Evolutionary conservation across 1,139 yeast genomes (phyloP), one percentile per base, ranked within the genome.

Genomic region (Magnusiomyces ingens): DNA sequence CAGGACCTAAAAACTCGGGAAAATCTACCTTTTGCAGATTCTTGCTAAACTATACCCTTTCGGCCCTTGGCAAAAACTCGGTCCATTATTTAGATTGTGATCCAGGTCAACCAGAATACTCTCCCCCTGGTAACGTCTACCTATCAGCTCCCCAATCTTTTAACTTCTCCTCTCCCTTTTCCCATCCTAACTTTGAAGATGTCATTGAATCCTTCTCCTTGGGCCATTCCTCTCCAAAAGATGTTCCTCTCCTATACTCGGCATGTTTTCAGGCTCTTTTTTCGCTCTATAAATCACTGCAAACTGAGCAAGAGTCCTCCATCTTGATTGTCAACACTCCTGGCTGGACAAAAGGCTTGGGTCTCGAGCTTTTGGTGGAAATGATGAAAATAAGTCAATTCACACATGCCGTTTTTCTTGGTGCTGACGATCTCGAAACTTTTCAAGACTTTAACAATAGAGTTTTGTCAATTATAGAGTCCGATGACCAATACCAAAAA

Each of bases 261-360:
- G 55, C 66, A 0, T 71, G 79, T 22, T 71, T 83, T 1, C 65
- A 69, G 32, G 69, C 74, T 10, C 67, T 91, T 19, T 67, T 79
- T 17, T 57, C 63, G 1, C 59, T 61, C 26, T 80, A 74, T 56
- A 37, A 52, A 6, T 44, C 42, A 11, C 36, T 49, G 8, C 59
- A 59, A 57, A 37, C 41, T 47, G 6, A 58, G 57, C 51, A 60
- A 45, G 55, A 60, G 11, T 64, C 70, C 45, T 65, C 70, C 47
- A 70, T 75, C 21, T 69, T 90, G 12, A 67, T 93, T 1, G 75
- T 91, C 2, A 91, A 91, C 62, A 81, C 94, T 0, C 95, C 97
- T 0, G 97, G 98, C 0, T 91, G 97, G 97, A 79, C 90, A 26
- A 87, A 86, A 67, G 98, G 98, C 0, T 82, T 81, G 57, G 99